A percentile compares a stretch with the other conserved stretches of the same genome.
These are phyloP conservation scores for Colletotrichum echinochloae DNA, from an alignment of 2,329 filamentous ascomycete genomes.

Conservation along the genomic window DNA sequence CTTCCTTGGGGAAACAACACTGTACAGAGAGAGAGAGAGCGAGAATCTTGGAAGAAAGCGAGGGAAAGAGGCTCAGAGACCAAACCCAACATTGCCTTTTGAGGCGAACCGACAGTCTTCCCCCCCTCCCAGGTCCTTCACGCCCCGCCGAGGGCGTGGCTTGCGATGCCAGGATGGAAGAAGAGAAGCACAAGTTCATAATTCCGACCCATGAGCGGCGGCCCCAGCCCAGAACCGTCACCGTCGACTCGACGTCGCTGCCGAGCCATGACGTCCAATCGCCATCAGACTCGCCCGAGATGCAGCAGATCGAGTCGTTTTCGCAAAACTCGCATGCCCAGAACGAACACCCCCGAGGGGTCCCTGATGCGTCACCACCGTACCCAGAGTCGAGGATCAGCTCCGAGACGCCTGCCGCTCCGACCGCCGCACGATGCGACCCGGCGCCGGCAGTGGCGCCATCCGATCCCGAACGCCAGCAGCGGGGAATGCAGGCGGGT, in stretches of 20 bases:
- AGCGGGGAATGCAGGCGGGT: background rate
- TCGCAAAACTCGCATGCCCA: constrained; percentile 24
- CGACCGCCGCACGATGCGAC: constrained; percentile 13
- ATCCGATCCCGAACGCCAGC: constrained; percentile 14
- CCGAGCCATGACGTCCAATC: background rate
- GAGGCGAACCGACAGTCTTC: background rate
- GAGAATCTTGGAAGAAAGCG: background rate
- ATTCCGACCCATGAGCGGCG: constrained; percentile 34
- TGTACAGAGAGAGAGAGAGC: background rate
- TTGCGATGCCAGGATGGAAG: constrained; percentile 31
- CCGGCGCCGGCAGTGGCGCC: constrained; percentile 22
- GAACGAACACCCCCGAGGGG: constrained; percentile 16
- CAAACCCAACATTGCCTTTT: background rate
- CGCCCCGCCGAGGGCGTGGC: constrained; percentile 20
- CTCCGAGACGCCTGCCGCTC: constrained; percentile 7
- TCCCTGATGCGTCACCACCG: constrained; percentile 18
- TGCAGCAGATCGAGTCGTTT: constrained; percentile 29
- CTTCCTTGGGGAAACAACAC: background rate
- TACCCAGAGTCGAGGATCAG: constrained; percentile 29
- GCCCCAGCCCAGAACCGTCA: constrained; percentile 9
- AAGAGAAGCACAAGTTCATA: constrained; percentile 40
- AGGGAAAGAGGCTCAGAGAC: background rate
- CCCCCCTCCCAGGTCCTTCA: background rate
- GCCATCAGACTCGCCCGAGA: constrained; percentile 25
- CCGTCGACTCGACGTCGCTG: constrained; percentile 5